Evolutionary conservation across 2,329 filamentous ascomycete species (phyloP).

Genomic region (Boeremia lycopersici): DNA sequence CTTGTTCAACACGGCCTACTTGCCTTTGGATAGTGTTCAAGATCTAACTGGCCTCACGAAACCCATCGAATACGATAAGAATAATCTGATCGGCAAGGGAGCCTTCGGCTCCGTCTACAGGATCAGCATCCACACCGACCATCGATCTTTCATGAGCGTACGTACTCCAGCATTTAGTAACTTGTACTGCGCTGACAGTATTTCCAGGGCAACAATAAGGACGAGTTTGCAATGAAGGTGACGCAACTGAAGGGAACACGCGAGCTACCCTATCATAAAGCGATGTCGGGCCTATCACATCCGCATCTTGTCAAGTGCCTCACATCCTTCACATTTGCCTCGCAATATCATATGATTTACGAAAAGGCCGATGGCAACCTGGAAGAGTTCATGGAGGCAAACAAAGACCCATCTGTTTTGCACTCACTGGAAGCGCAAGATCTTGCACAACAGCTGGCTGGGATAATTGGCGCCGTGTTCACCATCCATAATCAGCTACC

Average conservation of each 20-base stretch:
- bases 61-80: not conserved
- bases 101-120: slow-evolving; percentile 1
- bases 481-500: not conserved
- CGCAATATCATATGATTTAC: slow-evolving; percentile 20
- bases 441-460: slow-evolving; percentile 1
- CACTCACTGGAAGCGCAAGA: not conserved
- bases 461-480: not conserved
- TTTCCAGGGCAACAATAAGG: not conserved
- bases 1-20: not conserved
- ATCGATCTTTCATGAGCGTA: not conserved
- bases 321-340: slow-evolving; percentile 19
- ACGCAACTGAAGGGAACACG: not conserved
- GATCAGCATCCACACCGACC: not conserved
- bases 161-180: not conserved
- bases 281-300: slow-evolving; percentile 4
- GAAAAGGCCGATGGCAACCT: slow-evolving; percentile 15
- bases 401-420: not conserved
- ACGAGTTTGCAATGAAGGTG: slow-evolving; percentile 8
- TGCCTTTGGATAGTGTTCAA: not conserved
- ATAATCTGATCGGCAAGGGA: not conserved
- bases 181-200: not conserved
- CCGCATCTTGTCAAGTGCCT: slow-evolving; percentile 23
- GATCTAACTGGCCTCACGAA: not conserved
- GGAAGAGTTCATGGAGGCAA: not conserved
- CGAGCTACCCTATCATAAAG: not conserved